These are phyloP conservation scores for Mycosphaerella arachidis DNA, from an alignment of 2,329 filamentous ascomycete genomes.

Conservation along the genomic window DNA sequence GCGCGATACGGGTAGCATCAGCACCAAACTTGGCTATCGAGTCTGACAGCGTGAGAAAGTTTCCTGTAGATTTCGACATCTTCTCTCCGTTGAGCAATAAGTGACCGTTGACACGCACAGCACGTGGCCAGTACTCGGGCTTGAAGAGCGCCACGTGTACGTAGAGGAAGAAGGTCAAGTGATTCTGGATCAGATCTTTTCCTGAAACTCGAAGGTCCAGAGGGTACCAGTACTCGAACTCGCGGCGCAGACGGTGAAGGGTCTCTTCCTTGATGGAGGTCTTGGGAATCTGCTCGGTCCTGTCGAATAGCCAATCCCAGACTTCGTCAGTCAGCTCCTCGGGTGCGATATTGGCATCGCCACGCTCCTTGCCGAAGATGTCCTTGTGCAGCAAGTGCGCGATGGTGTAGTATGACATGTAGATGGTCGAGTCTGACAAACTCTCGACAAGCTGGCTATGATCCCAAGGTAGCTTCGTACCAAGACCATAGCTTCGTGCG, in stretches of 20 bases:
- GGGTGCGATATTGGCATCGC: constrained; percentile 63
- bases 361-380: constrained; percentile 72
- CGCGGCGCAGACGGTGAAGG: constrained; percentile 75
- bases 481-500: constrained; percentile 83
- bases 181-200: constrained; percentile 91
- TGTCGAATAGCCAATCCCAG: constrained; percentile 92
- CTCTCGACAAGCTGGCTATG: constrained; percentile 84
- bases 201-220: constrained; percentile 82
- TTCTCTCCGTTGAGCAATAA: constrained; percentile 94
- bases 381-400: constrained; percentile 65
- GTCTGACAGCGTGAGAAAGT: constrained; percentile 88
- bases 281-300: constrained; percentile 59
- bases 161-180: constrained; percentile 94
- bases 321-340: constrained; percentile 93
- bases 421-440: constrained; percentile 87
- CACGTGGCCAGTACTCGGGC: constrained; percentile 80
- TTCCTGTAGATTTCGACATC: constrained; percentile 97
- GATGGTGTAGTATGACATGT: constrained; percentile 70
- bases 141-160: constrained; percentile 87
- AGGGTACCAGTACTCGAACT: constrained; percentile 97
- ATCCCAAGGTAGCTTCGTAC: constrained; percentile 94
- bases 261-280: constrained; percentile 68
- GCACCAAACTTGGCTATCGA: constrained; percentile 89
- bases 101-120: constrained; percentile 86
- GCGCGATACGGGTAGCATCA: constrained; percentile 82